Conservation (phyloP, 2,329 filamentous ascomycete species). For the Pyricularia sp. region DNA sequence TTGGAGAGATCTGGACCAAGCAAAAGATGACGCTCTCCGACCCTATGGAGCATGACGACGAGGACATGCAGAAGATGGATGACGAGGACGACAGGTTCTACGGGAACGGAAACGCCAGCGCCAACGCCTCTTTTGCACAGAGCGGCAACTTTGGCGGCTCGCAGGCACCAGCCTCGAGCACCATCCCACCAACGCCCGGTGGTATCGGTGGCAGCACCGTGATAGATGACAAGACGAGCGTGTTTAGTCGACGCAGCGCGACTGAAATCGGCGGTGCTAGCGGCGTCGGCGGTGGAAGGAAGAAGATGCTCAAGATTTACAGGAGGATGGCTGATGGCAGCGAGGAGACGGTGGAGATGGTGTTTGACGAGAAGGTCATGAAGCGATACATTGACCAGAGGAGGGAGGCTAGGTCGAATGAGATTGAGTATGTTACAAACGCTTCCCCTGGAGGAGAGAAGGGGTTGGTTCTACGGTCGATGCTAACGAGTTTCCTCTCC, state of each 20-base stretch:
- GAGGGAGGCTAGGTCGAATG: slow-evolving; percentile 56
- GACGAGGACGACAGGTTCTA: slow-evolving; percentile 64
- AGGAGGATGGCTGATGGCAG: not conserved
- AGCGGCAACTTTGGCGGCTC: slow-evolving; percentile 1
- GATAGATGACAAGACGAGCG: slow-evolving; percentile 24
- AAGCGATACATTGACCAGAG: slow-evolving; percentile 77
- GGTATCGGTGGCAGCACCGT: slow-evolving; percentile 1
- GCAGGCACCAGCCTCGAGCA: not conserved
- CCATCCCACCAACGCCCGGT: not conserved
- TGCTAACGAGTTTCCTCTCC: slow-evolving; percentile 9
- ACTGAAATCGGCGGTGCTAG: slow-evolving; percentile 2
- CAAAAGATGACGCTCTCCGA: slow-evolving; percentile 75
- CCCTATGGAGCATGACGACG: slow-evolving; percentile 55
- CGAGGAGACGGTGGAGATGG: slow-evolving; percentile 35
- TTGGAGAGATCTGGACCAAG: slow-evolving; percentile 84
- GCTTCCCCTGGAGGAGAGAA: not conserved
- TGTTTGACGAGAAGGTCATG: slow-evolving; percentile 80
- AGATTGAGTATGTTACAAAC: slow-evolving; percentile 54
- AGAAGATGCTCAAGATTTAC: slow-evolving; percentile 5
- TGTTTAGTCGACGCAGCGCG: slow-evolving; percentile 4
- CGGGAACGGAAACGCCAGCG: slow-evolving; percentile 46
- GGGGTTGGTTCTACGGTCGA: not conserved
- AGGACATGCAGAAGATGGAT: slow-evolving; percentile 47
- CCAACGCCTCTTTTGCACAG: not conserved
- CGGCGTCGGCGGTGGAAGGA: not conserved